Evolutionary conservation across 768 basidiomycete species (phyloP).

Genomic region (Boletellus sp.): DNA sequence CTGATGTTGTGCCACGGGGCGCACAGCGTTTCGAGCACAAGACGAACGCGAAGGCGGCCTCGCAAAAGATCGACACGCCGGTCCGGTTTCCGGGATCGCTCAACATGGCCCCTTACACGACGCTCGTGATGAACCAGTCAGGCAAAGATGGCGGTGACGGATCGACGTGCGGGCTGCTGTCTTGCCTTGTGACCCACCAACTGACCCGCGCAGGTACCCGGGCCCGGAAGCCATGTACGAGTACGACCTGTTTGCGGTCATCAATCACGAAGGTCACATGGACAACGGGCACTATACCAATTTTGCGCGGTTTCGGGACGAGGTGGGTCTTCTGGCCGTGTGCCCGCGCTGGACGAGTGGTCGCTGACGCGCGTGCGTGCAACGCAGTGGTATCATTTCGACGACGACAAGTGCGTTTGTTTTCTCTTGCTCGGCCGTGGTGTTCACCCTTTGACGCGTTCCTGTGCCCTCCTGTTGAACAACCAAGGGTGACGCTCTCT

Average conservation of each 20-base stretch:
- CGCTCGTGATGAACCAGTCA: constrained; percentile 49
- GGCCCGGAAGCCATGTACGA: constrained; percentile 73
- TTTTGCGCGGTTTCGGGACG: constrained; percentile 79
- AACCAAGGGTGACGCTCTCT: constrained; percentile 66
- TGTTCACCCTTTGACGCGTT: no score
- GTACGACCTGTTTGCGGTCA: constrained; percentile 89
- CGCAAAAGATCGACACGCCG: constrained; percentile 80
- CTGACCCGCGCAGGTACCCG: constrained; percentile 33
- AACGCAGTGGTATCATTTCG: constrained; percentile 84
- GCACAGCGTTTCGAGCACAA: constrained; percentile 89
- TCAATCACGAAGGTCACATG: constrained; percentile 92
- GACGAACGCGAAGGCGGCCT: constrained; percentile 62
- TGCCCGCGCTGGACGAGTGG: background rate
- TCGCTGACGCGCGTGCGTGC: background rate
- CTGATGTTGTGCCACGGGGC: background rate
- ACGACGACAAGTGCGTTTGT: constrained; percentile 82
- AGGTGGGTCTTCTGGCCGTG: constrained; percentile 47
- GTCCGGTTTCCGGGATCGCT: constrained; percentile 80
- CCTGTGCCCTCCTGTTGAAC: no score
- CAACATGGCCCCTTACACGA: constrained; percentile 88
- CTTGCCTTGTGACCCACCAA: background rate
- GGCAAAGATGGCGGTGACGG: constrained; percentile 41
- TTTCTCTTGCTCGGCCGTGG: no score
- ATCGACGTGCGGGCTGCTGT: constrained; percentile 20
- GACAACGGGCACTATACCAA: constrained; percentile 95